Evolutionary conservation across 2,329 filamentous ascomycete genomes (phyloP), one percentile per base, ranked within the genome.

Genomic region (Achaetomium macrosporum): DNA sequence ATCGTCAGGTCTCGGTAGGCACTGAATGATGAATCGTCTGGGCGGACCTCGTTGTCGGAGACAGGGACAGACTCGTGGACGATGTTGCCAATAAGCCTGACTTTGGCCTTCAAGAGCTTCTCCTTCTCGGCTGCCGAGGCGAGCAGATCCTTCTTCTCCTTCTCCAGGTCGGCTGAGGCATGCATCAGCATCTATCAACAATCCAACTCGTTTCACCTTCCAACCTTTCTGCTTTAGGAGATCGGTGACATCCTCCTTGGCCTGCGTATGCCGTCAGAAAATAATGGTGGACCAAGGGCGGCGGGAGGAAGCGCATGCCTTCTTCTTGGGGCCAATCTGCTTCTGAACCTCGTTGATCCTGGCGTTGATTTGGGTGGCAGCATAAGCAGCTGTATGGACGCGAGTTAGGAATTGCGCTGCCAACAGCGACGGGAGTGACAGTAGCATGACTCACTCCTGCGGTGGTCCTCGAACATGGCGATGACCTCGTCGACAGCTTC

Each of bases 401-500:
- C 6, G 29, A 12, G 46, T 57, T 17, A 60, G 50, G 19, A 3
- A 50, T 80, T 82, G 66, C 92, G 93, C 81, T 50, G 87, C 81
- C 84, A 63, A 42, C 44, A 52, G 42, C 42, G 45, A 15, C 13
- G 25, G 15, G 30, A 7, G 43, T 16, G 40, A 12, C 25, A 30
- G 39, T 13, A 39, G 25, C 25, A n/a, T 42, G 40, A 59, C 61
- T 50, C 43, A 63, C 61, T 89, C 73, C 78, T 83, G 64, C 88
- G 82, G 71, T 92, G 88, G 64, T 92, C 89, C 68, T 95, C 87
- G 68, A 87, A 96, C 67, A 95, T 75, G 19, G 78, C 79, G 67
- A 96, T 93, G 56, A 97, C 83, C 73, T 95, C 87, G 74, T 99
- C 92, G 25, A 99, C 92, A 44, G 86, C 76, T 66, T 90, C 87